Conservation (phyloP, 495 filamentous ascomycete genomes). For the Penicillium canescens region DNA sequence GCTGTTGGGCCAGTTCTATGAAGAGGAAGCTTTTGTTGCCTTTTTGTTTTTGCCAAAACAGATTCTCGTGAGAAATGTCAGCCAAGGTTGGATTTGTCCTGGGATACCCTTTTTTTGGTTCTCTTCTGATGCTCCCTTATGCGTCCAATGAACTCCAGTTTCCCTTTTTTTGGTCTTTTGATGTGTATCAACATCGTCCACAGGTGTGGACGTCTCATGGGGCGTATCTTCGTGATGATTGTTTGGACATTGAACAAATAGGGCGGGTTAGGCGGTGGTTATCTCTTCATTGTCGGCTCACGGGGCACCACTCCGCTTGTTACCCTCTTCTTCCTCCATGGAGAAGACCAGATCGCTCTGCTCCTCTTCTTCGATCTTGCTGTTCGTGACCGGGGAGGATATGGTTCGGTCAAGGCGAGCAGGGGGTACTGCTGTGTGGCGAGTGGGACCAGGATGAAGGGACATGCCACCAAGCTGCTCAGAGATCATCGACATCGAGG, state of each 20-base stretch:
- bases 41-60: slow-evolving; percentile 3
- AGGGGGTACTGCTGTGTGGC: slow-evolving; percentile 35
- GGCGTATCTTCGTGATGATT: slow-evolving; percentile 21
- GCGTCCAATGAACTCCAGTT: slow-evolving; percentile 24
- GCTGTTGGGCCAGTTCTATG: slow-evolving; percentile 18
- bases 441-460: slow-evolving; percentile 47
- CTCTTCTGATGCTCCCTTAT: slow-evolving; percentile 21
- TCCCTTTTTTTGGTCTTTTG: slow-evolving; percentile 21
- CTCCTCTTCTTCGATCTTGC: slow-evolving; percentile 68
- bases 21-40: slow-evolving; percentile 1
- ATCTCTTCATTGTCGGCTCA: slow-evolving; percentile 30
- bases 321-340: slow-evolving; percentile 71
- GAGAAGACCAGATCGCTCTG: slow-evolving; percentile 73
- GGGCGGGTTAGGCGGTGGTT: slow-evolving; percentile 14
- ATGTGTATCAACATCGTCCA: slow-evolving; percentile 19
- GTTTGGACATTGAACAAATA: slow-evolving; percentile 2
- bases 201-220: slow-evolving; percentile 9
- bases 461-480: slow-evolving; percentile 61
- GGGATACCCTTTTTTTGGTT: slow-evolving; percentile 13
- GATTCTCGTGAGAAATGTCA: slow-evolving; percentile 4
- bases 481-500: slow-evolving; percentile 67
- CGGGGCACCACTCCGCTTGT: slow-evolving; percentile 43
- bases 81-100: neutral
- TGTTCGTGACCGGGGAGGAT: slow-evolving; percentile 52
- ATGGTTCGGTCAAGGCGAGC: slow-evolving; percentile 44